Evolutionary conservation across 345 rosid species (phyloP).

Genomic region (Hibiscus mutabilis): DNA sequence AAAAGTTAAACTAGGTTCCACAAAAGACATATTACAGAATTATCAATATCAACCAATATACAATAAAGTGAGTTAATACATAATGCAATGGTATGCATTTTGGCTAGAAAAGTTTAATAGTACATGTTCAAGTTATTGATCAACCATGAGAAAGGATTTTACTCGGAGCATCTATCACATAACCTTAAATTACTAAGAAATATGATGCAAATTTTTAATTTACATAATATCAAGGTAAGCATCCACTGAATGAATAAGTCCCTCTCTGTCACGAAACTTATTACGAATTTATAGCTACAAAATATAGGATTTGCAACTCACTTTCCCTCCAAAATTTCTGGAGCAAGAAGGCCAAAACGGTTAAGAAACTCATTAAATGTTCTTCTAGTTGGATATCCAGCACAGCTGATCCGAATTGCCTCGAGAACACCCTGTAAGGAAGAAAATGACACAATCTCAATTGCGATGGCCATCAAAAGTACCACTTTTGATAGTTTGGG

Average conservation of each 20-base stretch:
- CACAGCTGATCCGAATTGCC: constrained; percentile 81
- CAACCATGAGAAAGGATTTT: background rate
- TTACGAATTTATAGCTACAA: background rate
- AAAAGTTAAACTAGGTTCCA: background rate
- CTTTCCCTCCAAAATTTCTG: constrained; percentile 68
- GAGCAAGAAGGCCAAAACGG: constrained; percentile 70
- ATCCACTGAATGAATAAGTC: background rate
- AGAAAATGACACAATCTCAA: constrained; percentile 4
- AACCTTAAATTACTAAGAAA: background rate
- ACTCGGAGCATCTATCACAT: background rate
- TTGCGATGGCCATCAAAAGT: constrained; percentile 6
- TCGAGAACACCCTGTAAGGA: constrained; percentile 72
- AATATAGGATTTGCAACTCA: constrained; percentile 24
- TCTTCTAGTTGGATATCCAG: constrained; percentile 78
- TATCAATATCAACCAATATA: background rate
- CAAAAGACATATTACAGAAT: background rate
- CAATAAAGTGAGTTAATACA: background rate
- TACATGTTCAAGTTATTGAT: background rate
- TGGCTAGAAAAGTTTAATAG: background rate
- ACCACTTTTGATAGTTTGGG: constrained; percentile 1
- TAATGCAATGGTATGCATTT: background rate
- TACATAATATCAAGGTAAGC: background rate
- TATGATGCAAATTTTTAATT: background rate
- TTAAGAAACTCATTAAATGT: constrained; percentile 69
- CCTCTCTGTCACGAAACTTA: background rate